Conservation (phyloP, 306 rosid genomes). For the Leucaena leucocephala region DNA sequence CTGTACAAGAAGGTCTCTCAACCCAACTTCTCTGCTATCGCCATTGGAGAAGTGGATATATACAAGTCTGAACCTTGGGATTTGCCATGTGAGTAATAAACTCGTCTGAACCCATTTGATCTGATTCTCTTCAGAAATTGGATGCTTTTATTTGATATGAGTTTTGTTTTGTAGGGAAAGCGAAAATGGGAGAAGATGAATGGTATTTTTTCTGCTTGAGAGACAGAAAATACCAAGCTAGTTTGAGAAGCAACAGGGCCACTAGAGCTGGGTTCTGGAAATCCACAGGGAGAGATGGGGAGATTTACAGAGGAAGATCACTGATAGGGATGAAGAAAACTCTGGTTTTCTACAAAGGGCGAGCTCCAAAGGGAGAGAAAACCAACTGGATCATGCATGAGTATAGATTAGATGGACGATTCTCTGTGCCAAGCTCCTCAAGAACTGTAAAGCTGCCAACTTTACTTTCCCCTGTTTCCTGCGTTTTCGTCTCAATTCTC, state of each 20-base stretch:
- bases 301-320: constrained; percentile 72
- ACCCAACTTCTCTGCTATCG: constrained; percentile 50
- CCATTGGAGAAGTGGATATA: constrained; percentile 51
- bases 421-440: too few relatives aligned
- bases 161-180: constrained; percentile 41
- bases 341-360: constrained; percentile 84
- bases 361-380: constrained; percentile 81
- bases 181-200: constrained; percentile 24
- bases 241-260: neutral
- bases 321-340: constrained; percentile 95
- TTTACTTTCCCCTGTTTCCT: neutral
- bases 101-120: neutral
- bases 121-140: neutral
- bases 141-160: neutral
- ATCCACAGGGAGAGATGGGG: constrained; percentile 37
- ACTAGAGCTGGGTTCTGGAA: neutral
- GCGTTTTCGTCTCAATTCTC: neutral
- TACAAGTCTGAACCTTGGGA: constrained; percentile 55
- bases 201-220: neutral
- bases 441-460: too few relatives aligned
- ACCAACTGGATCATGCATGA: too few relatives aligned
- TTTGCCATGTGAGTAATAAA: constrained; percentile 47
- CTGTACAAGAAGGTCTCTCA: constrained; percentile 51
- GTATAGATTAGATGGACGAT: too few relatives aligned
- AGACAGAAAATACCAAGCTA: neutral